Percentiles rank a stretch among this genome's conserved stretches.
These are phyloP conservation scores for Tolypocladium nubicola DNA, from an alignment of 2,329 filamentous ascomycete genomes.

Conservation along the genomic window DNA sequence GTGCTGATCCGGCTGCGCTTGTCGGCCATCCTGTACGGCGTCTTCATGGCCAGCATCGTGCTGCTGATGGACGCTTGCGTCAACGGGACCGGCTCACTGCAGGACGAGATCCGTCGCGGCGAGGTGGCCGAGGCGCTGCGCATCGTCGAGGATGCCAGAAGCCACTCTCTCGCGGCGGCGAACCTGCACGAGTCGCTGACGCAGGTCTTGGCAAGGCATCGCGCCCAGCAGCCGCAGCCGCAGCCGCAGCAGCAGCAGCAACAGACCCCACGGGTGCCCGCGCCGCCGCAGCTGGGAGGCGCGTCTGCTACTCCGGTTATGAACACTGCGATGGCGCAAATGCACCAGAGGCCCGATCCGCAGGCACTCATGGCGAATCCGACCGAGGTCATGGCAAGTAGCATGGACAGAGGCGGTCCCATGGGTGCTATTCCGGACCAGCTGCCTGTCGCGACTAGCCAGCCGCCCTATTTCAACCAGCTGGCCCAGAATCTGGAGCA, in stretches of 20 bases:
- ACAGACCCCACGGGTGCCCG: background rate
- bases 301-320: background rate
- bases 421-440: background rate
- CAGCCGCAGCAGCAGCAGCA: background rate
- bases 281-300: background rate
- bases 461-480: background rate
- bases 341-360: background rate
- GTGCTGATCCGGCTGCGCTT: background rate
- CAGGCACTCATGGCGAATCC: background rate
- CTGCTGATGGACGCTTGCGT: background rate
- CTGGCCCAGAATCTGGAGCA: background rate
- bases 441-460: background rate
- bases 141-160: background rate
- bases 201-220: background rate
- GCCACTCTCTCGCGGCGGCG: background rate
- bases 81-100: background rate
- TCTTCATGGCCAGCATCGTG: background rate
- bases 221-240: background rate
- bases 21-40: background rate
- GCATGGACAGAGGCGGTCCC: background rate
- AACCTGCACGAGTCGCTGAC: background rate
- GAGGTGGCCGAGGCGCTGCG: conserved; percentile 1
- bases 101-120: background rate
- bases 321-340: background rate
- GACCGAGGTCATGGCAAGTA: background rate